Percentiles rank a stretch among this genome's conserved stretches.
These are phyloP conservation scores for Botrytis medusae DNA, from an alignment of 2,329 filamentous ascomycete species.

Conservation along the genomic window DNA sequence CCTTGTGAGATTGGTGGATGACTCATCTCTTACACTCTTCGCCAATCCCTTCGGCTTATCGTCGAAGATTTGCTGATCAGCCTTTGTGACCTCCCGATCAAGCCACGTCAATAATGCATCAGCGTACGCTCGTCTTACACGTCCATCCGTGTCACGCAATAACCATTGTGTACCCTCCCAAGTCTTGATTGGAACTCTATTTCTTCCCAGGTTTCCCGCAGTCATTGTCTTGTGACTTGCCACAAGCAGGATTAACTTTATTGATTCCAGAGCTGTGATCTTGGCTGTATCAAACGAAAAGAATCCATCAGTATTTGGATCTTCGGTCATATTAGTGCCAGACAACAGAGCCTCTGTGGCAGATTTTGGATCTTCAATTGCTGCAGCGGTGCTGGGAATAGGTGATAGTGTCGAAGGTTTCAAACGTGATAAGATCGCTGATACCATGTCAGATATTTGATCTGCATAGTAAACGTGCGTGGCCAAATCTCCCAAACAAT, in stretches of 20 bases:
- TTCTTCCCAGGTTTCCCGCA: constrained; percentile 67
- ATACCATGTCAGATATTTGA: constrained; percentile 92
- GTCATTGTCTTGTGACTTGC: constrained; percentile 67
- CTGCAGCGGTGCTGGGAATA: constrained; percentile 45
- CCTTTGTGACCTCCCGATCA: constrained; percentile 69
- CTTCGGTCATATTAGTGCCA: constrained; percentile 51
- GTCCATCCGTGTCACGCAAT: constrained; percentile 72
- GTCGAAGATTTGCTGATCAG: constrained; percentile 63
- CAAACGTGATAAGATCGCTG: constrained; percentile 73
- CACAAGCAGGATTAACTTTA: constrained; percentile 79
- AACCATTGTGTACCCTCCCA: constrained; percentile 99
- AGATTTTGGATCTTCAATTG: constrained; percentile 46
- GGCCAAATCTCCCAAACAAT: constrained; percentile 85
- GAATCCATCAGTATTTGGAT: constrained; percentile 54
- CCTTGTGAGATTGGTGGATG: constrained; percentile 41
- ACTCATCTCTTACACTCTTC: constrained; percentile 38
- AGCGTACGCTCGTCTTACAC: constrained; percentile 80
- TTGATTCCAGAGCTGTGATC: constrained; percentile 68
- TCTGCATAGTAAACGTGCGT: constrained; percentile 97
- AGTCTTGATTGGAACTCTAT: constrained; percentile 73
- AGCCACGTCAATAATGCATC: constrained; percentile 85
- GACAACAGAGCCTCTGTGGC: constrained; percentile 49
- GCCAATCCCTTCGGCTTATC: constrained; percentile 49
- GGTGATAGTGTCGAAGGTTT: constrained; percentile 59
- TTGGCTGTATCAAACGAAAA: constrained; percentile 64